These are phyloP conservation scores for Mucor piriformis DNA, from an alignment of 371 early-diverging fungal genomes.

Conservation along the genomic window DNA sequence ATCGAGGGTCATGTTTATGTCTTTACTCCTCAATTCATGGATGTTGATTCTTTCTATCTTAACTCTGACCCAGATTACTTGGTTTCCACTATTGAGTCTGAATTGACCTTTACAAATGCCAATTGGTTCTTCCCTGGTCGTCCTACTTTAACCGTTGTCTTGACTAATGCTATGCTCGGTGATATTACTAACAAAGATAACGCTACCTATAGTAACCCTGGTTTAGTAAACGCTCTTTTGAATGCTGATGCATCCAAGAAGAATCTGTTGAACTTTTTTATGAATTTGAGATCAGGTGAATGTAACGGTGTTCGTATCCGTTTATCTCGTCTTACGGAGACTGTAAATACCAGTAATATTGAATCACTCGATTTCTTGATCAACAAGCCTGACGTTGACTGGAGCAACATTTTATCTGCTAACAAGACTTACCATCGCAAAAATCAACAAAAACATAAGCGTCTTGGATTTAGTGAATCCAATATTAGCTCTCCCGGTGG, in stretches of 20 bases:
- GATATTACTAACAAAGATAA: slow-evolving; percentile 35
- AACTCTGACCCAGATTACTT: slow-evolving; percentile 83
- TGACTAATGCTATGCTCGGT: slow-evolving; percentile 81
- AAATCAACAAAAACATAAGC: slow-evolving; percentile 39
- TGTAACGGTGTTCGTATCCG: slow-evolving; percentile 74
- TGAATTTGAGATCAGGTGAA: slow-evolving; percentile 75
- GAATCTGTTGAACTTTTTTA: slow-evolving; percentile 84
- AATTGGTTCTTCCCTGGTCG: slow-evolving; percentile 82
- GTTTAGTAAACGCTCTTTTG: slow-evolving; percentile 30
- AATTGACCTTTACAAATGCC: slow-evolving; percentile 74
- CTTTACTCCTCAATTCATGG: slow-evolving; percentile 90
- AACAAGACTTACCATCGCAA: slow-evolving; percentile 39
- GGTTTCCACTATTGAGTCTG: slow-evolving; percentile 78
- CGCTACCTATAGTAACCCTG: slow-evolving; percentile 6
- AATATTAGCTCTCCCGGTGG: slow-evolving; percentile 57
- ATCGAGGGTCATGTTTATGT: slow-evolving; percentile 84
- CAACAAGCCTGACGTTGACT: slow-evolving; percentile 70
- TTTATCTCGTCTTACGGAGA: slow-evolving; percentile 73
- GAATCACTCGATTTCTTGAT: slow-evolving; percentile 87
- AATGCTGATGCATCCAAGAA: slow-evolving; percentile 48
- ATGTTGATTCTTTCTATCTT: slow-evolving; percentile 84
- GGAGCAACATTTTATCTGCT: slow-evolving; percentile 68
- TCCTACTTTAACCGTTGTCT: slow-evolving; percentile 79
- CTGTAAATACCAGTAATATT: slow-evolving; percentile 79
- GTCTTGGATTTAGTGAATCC: slow-evolving; percentile 54